A percentile compares a stretch with the other conserved stretches of the same genome.
Evolutionary conservation across 768 basidiomycete genomes (phyloP).

Genomic region (Russula emetica): DNA sequence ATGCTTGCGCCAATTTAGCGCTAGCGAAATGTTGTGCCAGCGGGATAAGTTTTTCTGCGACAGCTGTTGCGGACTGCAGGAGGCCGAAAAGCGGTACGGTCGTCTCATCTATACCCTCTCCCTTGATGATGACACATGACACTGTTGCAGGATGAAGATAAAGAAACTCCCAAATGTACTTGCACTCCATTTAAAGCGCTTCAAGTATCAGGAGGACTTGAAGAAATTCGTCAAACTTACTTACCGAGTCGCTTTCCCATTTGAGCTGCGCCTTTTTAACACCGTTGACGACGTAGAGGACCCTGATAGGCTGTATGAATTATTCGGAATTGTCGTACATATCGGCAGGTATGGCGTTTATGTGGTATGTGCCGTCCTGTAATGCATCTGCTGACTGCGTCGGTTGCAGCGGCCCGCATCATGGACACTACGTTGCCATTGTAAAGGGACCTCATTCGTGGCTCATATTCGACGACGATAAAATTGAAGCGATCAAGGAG

Average conservation of each 20-base stretch:
- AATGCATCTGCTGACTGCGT: slow-evolving; percentile 13
- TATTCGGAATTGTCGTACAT: slow-evolving; percentile 98
- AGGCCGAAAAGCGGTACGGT: slow-evolving; percentile 93
- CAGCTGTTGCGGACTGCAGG: slow-evolving; percentile 91
- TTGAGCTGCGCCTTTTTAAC: slow-evolving; percentile 93
- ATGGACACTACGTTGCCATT: slow-evolving; percentile 96
- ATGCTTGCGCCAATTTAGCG: slow-evolving; percentile 93
- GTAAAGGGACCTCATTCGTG: slow-evolving; percentile 79
- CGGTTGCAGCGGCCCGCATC: slow-evolving; percentile 80
- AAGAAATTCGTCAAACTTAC: slow-evolving; percentile 90
- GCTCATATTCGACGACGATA: slow-evolving; percentile 96
- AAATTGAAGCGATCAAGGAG: slow-evolving; percentile 83
- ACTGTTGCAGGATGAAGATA: slow-evolving; percentile 84
- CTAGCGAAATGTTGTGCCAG: slow-evolving; percentile 97
- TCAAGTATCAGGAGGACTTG: slow-evolving; percentile 95
- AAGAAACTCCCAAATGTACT: slow-evolving; percentile 94
- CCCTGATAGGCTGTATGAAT: slow-evolving; percentile 87
- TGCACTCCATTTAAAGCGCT: slow-evolving; percentile 93
- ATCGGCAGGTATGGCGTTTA: slow-evolving; percentile 77
- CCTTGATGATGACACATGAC: not conserved
- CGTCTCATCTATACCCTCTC: slow-evolving; percentile 7
- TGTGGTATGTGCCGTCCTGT: not conserved
- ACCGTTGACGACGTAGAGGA: slow-evolving; percentile 91
- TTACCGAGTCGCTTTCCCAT: slow-evolving; percentile 95
- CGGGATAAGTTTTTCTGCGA: slow-evolving; percentile 99